These are phyloP conservation scores for Usnea hakonensis DNA, from an alignment of 495 filamentous ascomycete species.

Conservation along the genomic window DNA sequence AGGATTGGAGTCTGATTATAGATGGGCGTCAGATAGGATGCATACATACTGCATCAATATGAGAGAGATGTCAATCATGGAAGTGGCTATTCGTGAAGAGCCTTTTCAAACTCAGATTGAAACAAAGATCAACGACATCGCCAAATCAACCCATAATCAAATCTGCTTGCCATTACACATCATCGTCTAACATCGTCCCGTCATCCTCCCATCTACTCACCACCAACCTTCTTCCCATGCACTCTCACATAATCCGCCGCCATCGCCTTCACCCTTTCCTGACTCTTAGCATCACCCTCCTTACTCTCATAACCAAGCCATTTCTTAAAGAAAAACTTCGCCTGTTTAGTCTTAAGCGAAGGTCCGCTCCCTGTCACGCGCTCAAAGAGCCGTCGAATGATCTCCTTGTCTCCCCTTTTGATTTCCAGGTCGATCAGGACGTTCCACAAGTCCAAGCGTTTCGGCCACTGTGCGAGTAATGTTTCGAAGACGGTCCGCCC, in stretches of 20 bases:
- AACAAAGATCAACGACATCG: too few species aligned
- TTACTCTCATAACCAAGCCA: slow-evolving; percentile 77
- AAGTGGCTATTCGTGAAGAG: too few species aligned
- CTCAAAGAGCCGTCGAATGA: slow-evolving; percentile 70
- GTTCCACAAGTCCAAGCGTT: slow-evolving; percentile 88
- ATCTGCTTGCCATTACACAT: background rate
- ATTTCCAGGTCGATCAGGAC: slow-evolving; percentile 82
- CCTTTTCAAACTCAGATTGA: too few species aligned
- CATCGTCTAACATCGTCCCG: background rate
- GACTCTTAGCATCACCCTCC: slow-evolving; percentile 60
- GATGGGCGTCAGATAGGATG: background rate
- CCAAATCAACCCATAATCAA: too few species aligned
- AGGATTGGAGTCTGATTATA: background rate
- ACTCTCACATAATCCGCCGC: slow-evolving; percentile 61
- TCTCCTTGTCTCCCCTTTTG: slow-evolving; percentile 52
- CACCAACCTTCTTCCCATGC: slow-evolving; percentile 41
- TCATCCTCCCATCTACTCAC: background rate
- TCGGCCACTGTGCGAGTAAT: slow-evolving; percentile 73
- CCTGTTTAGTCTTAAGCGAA: slow-evolving; percentile 61
- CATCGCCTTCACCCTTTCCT: slow-evolving; percentile 64
- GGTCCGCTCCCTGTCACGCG: slow-evolving; percentile 46
- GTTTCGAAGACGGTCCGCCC: slow-evolving; percentile 93
- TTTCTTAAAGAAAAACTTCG: slow-evolving; percentile 72
- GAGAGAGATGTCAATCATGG: too few species aligned
- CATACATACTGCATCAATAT: too few species aligned